Evolutionary conservation across 805 yeast species (phyloP).

Genomic region (Wickerhamiella kazuoi): DNA sequence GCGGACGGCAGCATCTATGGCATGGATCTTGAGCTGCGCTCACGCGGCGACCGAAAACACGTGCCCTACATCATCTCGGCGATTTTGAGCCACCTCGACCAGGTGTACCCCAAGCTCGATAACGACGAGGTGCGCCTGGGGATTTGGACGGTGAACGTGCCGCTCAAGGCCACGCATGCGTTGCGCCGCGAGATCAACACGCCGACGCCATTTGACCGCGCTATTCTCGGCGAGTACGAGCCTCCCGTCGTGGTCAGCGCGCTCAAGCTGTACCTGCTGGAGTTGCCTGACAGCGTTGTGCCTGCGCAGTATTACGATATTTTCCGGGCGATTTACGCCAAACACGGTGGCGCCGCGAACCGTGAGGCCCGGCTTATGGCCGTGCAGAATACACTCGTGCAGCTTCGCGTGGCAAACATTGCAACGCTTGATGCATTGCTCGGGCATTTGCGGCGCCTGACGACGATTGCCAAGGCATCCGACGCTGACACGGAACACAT

Average conservation of each 20-base stretch:
- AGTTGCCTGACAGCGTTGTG: conserved; percentile 61
- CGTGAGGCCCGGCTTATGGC: conserved; percentile 35
- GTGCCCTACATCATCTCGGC: conserved; percentile 55
- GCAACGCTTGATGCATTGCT: conserved; percentile 70
- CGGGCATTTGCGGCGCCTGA: conserved; percentile 53
- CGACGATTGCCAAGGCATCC: conserved; percentile 29
- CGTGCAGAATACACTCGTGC: conserved; percentile 44
- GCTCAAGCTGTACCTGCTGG: conserved; percentile 55
- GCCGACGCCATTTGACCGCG: conserved; percentile 12
- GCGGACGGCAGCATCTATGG: conserved; percentile 61
- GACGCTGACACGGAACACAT: conserved; percentile 23
- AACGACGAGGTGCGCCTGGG: conserved; percentile 51
- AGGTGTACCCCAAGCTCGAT: conserved; percentile 42
- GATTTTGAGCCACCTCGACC: conserved; percentile 49
- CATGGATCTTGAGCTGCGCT: conserved; percentile 51
- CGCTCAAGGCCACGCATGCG: conserved; percentile 41
- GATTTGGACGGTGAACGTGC: conserved; percentile 52
- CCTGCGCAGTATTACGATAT: conserved; percentile 49
- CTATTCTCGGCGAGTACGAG: conserved; percentile 21
- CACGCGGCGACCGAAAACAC: conserved; percentile 51
- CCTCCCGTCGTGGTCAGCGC: conserved; percentile 51
- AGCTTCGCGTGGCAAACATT: conserved; percentile 50
- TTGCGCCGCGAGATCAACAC: conserved; percentile 37
- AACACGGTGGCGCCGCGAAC: conserved; percentile 26
- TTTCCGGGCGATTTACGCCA: conserved; percentile 45